Base-by-base conservation (phyloP, 2,329 filamentous ascomycete species). In the Sporothrix globosa region DNA sequence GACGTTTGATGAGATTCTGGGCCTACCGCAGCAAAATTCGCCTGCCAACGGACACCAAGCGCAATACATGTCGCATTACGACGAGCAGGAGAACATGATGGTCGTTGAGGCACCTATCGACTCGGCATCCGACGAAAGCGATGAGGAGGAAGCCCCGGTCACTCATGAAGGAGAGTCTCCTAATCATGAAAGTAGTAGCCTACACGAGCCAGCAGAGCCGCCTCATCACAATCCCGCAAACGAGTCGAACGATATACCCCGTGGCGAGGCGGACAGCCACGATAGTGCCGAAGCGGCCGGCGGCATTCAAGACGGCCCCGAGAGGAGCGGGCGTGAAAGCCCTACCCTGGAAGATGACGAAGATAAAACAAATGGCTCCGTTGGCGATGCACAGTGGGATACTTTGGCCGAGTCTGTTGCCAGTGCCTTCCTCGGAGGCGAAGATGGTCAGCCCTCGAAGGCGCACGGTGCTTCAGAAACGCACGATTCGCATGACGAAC, bases 31-130 rank as follows among this genome's bases (percentile, higher is more conserved):
- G 17, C 10, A 58, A 53, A n/a, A 30, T 61, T 5, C 41, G 21
- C n/a, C 24, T 3, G 48, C 11, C 14, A 50, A 19, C 19, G 30
- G 17, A 39, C 13, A 44, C 4, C 34, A 14, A 3, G 50, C 65
- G 10, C 19, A 39, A 41, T 27, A 50, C 9, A 17, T 17, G 13
- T 46, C 65, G 0, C 30, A n/a, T 24, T 48, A 50, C 24, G 63
- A 44, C 19, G 30, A 30, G 50, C 69, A 54, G 63, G 54, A 71
- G 11, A 71, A 72, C 2, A 58, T 73, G 50, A 30, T 74, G 50
- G 71, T 74, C 11, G 68, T 74, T 19, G 72, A 69, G 27, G 73
- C 72, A n/a, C 73, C 73, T 2, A 66, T 71, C 2, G 72, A 73
- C 14, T 72, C 72, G 21, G 73, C 71, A 2, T 63, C 71, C 0